Base-by-base conservation (phyloP, 306 rosid species). In the Sicyos edulis region DNA sequence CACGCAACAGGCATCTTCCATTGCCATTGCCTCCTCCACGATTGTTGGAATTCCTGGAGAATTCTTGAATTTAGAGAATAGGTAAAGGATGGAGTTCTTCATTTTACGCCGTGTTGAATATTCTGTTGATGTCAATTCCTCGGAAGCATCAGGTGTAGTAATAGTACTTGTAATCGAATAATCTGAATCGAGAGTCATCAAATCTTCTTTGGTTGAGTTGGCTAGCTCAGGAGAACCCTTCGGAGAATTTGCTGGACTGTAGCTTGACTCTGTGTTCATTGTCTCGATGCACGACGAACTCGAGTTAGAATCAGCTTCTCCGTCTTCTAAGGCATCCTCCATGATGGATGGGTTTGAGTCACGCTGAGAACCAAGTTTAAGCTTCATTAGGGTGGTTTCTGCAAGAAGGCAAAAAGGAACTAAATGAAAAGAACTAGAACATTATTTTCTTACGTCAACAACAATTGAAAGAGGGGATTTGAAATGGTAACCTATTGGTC, bases 301-400 rank as follows among this genome's bases (percentile, higher is more conserved):
- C 47, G 72, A 73, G 57, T 70, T n/a, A 74, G 83, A 83, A 51
- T 78, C 79, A 51, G 34, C 54, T 29, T 56, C 80, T 26, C 54
- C 61, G 20, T 66, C 82, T 7, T 67, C 77, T 34, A 29, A 75
- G 22, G 17, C 26, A 17, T n/a, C 50, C 61, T 83, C 76, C 42
- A 40, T n/a, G 3, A 68, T 76, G 54, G 63, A 68, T 32, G 80
- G 69, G 63, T 71, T 76, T 22, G 63, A 55, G 49, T 82, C 82
- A 5, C 82, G 83, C 56, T 80, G 82, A 2, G 96, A 90, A 70
- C 97, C 99, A 12, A 79, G 76, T 78, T 86, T 91, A 42, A 95
- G 91, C 81, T 86, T 95, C 92, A 87, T 75, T 1, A 91, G 88
- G 9, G 99, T 95, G 49, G 89, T 82, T 81, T 91, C 97, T 91